Evolutionary conservation across 139 green algal genomes (phyloP).

Genomic region (Axilococcus clingmanii): DNA sequence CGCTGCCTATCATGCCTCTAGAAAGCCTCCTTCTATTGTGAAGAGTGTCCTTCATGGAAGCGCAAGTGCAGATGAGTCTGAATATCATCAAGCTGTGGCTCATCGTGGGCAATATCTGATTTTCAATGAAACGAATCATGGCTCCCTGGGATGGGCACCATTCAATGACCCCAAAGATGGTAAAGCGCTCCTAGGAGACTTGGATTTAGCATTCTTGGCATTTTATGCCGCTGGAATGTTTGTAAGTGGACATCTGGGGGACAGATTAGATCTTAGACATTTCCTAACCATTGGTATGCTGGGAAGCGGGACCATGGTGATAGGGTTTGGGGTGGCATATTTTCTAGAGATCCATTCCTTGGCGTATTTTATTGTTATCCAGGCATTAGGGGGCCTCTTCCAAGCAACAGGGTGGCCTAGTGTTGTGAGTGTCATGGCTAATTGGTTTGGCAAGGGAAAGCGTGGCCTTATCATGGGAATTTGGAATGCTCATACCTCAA

Average conservation of each 20-base stretch:
- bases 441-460: slow-evolving; percentile 92
- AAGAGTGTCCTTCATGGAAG: slow-evolving; percentile 45
- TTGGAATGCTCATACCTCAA: slow-evolving; percentile 91
- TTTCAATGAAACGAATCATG: neutral
- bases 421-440: slow-evolving; percentile 86
- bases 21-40: slow-evolving; percentile 87
- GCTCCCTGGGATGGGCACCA: slow-evolving; percentile 52
- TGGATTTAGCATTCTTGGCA: slow-evolving; percentile 86
- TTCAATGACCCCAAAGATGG: slow-evolving; percentile 78
- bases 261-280: slow-evolving; percentile 74
- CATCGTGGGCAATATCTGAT: neutral
- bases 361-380: slow-evolving; percentile 68
- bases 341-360: slow-evolving; percentile 80
- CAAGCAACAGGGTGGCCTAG: slow-evolving; percentile 88
- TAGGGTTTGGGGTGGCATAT: slow-evolving; percentile 73
- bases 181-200: slow-evolving; percentile 65
- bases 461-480: slow-evolving; percentile 89
- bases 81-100: neutral
- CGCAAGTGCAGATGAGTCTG: neutral
- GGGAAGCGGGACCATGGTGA: slow-evolving; percentile 55
- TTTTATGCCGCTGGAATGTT: slow-evolving; percentile 91
- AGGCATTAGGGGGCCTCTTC: slow-evolving; percentile 63
- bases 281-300: slow-evolving; percentile 89
- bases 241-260: slow-evolving; percentile 78
- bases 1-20: slow-evolving; percentile 75